phyloP scores from a whole-genome alignment of 257 asterid species.

The Ligustrum vulgare region DNA sequence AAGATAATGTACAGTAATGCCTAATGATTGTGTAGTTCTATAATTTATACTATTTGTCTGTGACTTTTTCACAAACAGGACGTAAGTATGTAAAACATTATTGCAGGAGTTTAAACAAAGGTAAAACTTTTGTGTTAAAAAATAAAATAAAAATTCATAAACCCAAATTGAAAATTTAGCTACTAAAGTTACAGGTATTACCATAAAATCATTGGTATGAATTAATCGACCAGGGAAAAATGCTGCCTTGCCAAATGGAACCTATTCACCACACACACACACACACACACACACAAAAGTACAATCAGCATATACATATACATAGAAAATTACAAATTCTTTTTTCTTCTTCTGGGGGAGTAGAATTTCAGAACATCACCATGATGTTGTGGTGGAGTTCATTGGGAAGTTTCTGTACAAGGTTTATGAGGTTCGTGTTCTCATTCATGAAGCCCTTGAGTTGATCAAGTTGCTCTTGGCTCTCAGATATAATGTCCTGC shows the following conservation, averaged over 20 bases:
- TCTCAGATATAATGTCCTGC: constrained; percentile 54
- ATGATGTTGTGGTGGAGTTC: constrained; percentile 79
- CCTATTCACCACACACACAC: constrained; percentile 46
- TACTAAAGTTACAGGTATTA: constrained; percentile 24
- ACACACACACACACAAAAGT: background rate
- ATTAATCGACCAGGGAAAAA: constrained; percentile 84
- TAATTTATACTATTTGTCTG: background rate
- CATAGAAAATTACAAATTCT: background rate
- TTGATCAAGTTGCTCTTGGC: constrained; percentile 50
- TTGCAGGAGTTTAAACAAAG: background rate
- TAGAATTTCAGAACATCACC: constrained; percentile 33
- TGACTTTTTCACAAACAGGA: background rate
- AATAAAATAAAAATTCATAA: background rate
- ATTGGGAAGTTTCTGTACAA: constrained; percentile 73
- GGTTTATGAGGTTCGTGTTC: constrained; percentile 59
- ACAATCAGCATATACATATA: background rate
- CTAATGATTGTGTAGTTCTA: background rate
- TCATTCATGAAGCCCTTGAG: constrained; percentile 58
- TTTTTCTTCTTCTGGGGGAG: background rate
- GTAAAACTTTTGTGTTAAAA: background rate
- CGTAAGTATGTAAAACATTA: background rate
- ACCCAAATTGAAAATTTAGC: background rate
- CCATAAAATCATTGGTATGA: constrained; percentile 88
- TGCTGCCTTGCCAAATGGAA: constrained; percentile 92
- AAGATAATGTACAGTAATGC: background rate